These are phyloP conservation scores for Suillus subluteus DNA, from an alignment of 768 basidiomycete species.

Conservation along the genomic window DNA sequence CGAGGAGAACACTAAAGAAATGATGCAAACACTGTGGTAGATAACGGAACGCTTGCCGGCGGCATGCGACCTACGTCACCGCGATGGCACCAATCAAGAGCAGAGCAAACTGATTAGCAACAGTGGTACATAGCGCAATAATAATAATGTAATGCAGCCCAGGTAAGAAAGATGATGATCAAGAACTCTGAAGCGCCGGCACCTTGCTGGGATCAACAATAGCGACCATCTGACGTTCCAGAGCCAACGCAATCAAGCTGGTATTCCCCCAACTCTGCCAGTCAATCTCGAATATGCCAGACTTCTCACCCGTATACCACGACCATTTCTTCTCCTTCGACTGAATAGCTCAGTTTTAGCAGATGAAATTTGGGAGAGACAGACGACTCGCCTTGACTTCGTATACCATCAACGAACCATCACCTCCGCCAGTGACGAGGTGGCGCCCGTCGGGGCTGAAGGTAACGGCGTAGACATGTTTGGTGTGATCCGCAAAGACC, in stretches of 20 bases:
- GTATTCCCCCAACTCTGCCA: slow-evolving; percentile 62
- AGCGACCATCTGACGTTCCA: slow-evolving; percentile 70
- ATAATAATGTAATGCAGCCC: slow-evolving; percentile 9
- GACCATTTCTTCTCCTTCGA: slow-evolving; percentile 56
- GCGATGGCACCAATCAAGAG: not conserved
- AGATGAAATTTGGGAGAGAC: not conserved
- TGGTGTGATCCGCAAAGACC: slow-evolving; percentile 71
- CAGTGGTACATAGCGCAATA: slow-evolving; percentile 11
- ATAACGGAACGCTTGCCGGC: slow-evolving; percentile 3
- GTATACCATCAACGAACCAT: slow-evolving; percentile 78
- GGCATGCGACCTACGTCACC: slow-evolving; percentile 5
- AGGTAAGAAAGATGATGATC: not conserved
- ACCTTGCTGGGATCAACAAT: slow-evolving; percentile 64
- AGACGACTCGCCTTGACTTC: slow-evolving; percentile 57
- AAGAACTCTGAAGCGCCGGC: slow-evolving; percentile 24
- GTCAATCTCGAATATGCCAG: slow-evolving; percentile 75
- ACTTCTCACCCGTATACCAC: slow-evolving; percentile 65
- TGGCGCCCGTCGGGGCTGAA: slow-evolving; percentile 77
- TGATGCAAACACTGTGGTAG: not conserved
- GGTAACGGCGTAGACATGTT: slow-evolving; percentile 70
- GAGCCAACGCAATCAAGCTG: slow-evolving; percentile 68
- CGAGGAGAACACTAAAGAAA: not conserved
- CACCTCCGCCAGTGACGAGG: slow-evolving; percentile 78
- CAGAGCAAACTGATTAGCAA: not conserved
- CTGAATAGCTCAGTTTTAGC: slow-evolving; percentile 35